Evolutionary conservation across 306 rosid genomes (phyloP).

Genomic region (Quercus berberidifolia): DNA sequence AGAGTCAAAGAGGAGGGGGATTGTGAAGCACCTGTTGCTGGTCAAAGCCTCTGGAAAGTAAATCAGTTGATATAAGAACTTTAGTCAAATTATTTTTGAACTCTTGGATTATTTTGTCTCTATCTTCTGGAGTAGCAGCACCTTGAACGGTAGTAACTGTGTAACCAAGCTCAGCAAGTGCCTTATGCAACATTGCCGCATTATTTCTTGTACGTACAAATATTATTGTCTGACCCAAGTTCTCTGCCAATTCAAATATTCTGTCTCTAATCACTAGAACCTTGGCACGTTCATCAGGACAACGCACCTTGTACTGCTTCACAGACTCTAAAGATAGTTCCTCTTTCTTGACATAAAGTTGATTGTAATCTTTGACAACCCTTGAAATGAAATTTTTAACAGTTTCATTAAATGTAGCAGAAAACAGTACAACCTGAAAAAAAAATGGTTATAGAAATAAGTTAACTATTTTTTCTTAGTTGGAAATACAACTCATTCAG

Average conservation of each 20-base stretch:
- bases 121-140: conserved; percentile 47
- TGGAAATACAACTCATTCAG: too few species aligned
- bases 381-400: conserved; percentile 71
- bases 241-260: conserved; percentile 80
- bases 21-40: conserved; percentile 66
- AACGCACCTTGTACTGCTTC: conserved; percentile 78
- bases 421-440: conserved; percentile 79
- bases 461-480: background rate
- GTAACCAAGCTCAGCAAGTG: conserved; percentile 61
- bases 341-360: conserved; percentile 84
- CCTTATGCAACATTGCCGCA: conserved; percentile 55
- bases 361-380: conserved; percentile 57
- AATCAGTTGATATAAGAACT: conserved; percentile 81
- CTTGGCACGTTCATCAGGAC: conserved; percentile 64
- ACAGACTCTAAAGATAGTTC: conserved; percentile 75
- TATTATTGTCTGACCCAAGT: conserved; percentile 83
- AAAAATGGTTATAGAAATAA: conserved; percentile 1
- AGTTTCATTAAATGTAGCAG: conserved; percentile 85
- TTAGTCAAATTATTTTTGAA: conserved; percentile 76
- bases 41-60: conserved; percentile 86
- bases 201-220: conserved; percentile 71
- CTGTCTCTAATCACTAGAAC: conserved; percentile 56
- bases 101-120: conserved; percentile 83
- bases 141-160: conserved; percentile 79
- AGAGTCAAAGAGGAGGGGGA: background rate